phyloP scores from a whole-genome alignment of 345 rosid species.

The Balakata baccata region DNA sequence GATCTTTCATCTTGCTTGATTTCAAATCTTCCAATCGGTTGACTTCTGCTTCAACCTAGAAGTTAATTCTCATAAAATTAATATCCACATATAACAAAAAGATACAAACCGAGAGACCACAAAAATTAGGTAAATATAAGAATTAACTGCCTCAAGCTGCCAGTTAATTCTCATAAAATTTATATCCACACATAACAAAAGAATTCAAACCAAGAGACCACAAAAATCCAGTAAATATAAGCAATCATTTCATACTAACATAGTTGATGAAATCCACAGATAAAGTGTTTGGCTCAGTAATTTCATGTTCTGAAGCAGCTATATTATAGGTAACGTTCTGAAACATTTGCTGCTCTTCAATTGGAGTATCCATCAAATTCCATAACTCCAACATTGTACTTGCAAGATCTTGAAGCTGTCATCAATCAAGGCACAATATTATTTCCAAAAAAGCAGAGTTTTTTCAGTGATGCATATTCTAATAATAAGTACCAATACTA shows the following conservation, averaged over 20 bases:
- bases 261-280: constrained; percentile 70
- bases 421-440: constrained; percentile 15
- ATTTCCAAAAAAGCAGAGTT: background rate
- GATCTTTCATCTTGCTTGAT: constrained; percentile 95
- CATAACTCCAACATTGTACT: constrained; percentile 88
- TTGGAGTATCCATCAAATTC: constrained; percentile 97
- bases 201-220: background rate
- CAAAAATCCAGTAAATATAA: constrained; percentile 7
- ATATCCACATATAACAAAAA: too few relatives aligned
- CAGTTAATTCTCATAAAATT: constrained; percentile 8
- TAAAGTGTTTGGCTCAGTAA: constrained; percentile 77
- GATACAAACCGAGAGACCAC: background rate
- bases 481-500: constrained; percentile 20
- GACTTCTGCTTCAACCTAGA: constrained; percentile 93
- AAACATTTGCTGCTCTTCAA: constrained; percentile 89
- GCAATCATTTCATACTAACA: constrained; percentile 57
- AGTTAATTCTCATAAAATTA: background rate
- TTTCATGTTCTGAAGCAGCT: constrained; percentile 93
- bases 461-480: constrained; percentile 2
- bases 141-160: constrained; percentile 89
- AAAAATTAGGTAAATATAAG: constrained; percentile 6
- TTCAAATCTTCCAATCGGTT: constrained; percentile 78
- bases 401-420: constrained; percentile 97
- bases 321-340: constrained; percentile 84
- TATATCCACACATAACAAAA: background rate